Evolutionary conservation across 768 basidiomycete genomes (phyloP).

Genomic region (Galerina sulciceps): DNA sequence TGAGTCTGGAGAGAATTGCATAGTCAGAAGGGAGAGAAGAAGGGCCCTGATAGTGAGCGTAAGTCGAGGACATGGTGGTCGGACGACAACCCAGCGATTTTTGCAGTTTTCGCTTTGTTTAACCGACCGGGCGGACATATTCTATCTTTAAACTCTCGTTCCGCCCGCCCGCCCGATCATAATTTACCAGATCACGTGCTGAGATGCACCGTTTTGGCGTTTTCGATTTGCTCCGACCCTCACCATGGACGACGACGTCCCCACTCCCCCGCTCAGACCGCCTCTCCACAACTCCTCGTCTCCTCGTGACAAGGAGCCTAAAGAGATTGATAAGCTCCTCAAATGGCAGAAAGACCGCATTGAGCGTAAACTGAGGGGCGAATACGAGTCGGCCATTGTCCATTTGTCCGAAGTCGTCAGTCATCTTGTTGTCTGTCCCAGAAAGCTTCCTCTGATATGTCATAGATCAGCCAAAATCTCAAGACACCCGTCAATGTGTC

Average conservation of each 20-base stretch:
- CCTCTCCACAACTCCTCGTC: constrained; percentile 60
- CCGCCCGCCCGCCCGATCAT: constrained; percentile 13
- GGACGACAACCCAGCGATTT: constrained; percentile 8
- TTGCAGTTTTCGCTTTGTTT: neutral
- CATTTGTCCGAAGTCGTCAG: constrained; percentile 33
- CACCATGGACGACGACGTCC: constrained; percentile 17
- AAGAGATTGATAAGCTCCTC: constrained; percentile 55
- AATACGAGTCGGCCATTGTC: constrained; percentile 66
- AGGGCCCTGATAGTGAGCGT: constrained; percentile 59
- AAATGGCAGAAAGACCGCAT: constrained; percentile 82
- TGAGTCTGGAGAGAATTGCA: constrained; percentile 54
- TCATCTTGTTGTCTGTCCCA: neutral
- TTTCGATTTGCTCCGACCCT: constrained; percentile 3
- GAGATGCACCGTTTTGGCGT: neutral
- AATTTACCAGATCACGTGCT: neutral
- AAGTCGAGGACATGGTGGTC: constrained; percentile 47
- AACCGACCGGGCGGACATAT: constrained; percentile 7
- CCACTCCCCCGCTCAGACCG: constrained; percentile 3
- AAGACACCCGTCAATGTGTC: constrained; percentile 70
- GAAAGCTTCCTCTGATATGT: neutral
- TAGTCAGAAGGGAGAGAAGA: constrained; percentile 70
- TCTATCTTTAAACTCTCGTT: constrained; percentile 6
- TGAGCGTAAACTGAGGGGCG: constrained; percentile 66
- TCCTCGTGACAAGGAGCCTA: constrained; percentile 60
- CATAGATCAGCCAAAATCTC: constrained; percentile 70